These are phyloP conservation scores for Halteria grandinella DNA, from an alignment of 73 alveolate genomes.

Conservation along the genomic window DNA sequence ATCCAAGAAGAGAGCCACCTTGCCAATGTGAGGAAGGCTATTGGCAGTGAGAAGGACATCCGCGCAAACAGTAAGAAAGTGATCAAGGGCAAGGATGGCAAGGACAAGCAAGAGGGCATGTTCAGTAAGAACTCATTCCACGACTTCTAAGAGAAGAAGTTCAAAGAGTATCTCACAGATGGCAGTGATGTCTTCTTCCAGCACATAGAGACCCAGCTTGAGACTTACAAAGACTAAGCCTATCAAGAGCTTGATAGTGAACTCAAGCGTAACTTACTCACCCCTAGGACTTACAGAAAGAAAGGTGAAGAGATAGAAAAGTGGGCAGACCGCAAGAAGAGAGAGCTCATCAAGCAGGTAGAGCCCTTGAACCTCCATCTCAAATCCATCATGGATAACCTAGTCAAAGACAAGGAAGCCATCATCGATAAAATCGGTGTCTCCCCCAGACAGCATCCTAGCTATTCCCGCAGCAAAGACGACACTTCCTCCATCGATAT, in stretches of 20 bases:
- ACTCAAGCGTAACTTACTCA: too few relatives aligned
- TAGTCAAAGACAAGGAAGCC: constrained; percentile 12
- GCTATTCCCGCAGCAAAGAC: not conserved
- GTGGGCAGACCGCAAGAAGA: constrained; percentile 18
- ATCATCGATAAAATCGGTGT: constrained; percentile 37
- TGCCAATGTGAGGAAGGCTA: constrained; percentile 11
- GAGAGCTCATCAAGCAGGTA: not conserved
- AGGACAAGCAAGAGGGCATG: constrained; percentile 10
- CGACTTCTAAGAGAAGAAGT: constrained; percentile 23
- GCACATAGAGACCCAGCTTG: not conserved
- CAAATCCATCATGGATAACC: not conserved
- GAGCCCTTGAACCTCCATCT: not conserved
- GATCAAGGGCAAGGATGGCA: constrained; percentile 10
- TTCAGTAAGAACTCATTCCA: constrained; percentile 26
- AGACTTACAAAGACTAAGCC: not conserved
- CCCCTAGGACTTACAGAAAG: constrained; percentile 42
- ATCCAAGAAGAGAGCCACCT: constrained; percentile 1
- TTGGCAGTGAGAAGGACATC: constrained; percentile 38
- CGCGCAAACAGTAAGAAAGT: constrained; percentile 20
- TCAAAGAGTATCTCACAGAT: constrained; percentile 17
- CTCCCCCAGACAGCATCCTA: constrained; percentile 30
- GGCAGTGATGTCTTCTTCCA: not conserved
- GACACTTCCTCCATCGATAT: not conserved
- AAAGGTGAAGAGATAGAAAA: constrained; percentile 13
- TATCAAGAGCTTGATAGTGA: not conserved